Base-by-base conservation (phyloP, 495 filamentous ascomycete genomes). In the Hyaloscypha bicolor region DNA sequence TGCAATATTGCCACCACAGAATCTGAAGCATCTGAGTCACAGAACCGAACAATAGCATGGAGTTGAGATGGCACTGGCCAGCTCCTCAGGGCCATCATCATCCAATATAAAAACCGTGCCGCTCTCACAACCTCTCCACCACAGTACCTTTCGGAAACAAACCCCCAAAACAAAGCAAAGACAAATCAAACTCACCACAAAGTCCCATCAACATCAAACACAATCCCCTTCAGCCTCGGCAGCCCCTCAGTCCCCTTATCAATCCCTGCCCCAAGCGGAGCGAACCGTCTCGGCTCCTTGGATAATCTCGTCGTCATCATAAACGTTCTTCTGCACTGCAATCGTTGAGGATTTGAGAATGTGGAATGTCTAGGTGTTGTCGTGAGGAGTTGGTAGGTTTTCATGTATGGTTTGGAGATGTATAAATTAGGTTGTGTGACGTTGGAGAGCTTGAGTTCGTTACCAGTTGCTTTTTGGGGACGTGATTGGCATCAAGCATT, bases 181-280 rank as follows among this genome's bases (percentile, higher is more conserved):
- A 12, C 42, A 14, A 19, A 14, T 19, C 42, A 48, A 14, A 48
- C 42, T 82, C 78, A 94, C 94, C 91, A 97, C 58, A 98, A 76
- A 25, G 94, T 98, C 6, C 94, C 94, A 77, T 98, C 94, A 37
- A 98, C 91, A 79, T 98, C 94, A 76, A 98, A 98, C 35, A 97
- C 87, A 8, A 98, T 85, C 1, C 94, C 94, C 70, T 88, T 86
- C 59, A 98, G 77, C 60, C 77, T 82, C 45, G 89, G 90, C 12
- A 80, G 79, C 64, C 77, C 72, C 25, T 73, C 74, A 8, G 64
- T 32, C 33, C 62, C 48, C 3, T 58, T 66, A 21, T 67, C 69
- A 32, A 65, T 71, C 6, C 65, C 65, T 39, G 63, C 60, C 32
- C 39, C 75, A 56, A 92, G 78, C 16, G 82, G 81, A n/a, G 79